Conservation (phyloP, 139 green algal genomes). For the Protoeuglena noctilucae region DNA sequence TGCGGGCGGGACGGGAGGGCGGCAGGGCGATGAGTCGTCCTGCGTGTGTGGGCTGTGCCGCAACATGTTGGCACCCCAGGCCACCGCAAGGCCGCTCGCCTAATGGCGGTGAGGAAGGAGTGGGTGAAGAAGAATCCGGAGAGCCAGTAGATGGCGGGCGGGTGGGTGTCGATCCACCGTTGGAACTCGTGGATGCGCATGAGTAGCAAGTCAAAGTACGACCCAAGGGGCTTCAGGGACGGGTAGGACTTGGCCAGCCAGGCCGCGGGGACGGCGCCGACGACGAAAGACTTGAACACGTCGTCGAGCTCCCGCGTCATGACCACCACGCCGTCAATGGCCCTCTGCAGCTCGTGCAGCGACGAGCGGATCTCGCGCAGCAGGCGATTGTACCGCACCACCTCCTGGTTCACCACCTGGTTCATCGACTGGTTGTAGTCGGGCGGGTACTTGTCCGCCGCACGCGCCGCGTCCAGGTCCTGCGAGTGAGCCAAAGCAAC, state of each 20-base stretch:
- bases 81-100: no score
- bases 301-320: constrained; percentile 58
- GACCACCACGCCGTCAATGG: constrained; percentile 40
- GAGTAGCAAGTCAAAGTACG: constrained; percentile 16
- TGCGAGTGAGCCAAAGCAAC: no score
- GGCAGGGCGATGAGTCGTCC: no score
- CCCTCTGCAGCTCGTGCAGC: constrained; percentile 32
- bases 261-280: constrained; percentile 14
- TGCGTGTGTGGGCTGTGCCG: no score
- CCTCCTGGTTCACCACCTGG: constrained; percentile 28
- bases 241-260: constrained; percentile 16
- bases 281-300: constrained; percentile 36
- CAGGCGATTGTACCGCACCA: constrained; percentile 49
- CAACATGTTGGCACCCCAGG: no score
- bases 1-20: no score
- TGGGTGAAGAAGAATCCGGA: constrained; percentile 72
- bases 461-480: no score
- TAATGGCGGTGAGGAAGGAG: constrained; percentile 50
- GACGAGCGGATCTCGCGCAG: constrained; percentile 27
- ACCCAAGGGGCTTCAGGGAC: constrained; percentile 12
- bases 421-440: constrained; percentile 24
- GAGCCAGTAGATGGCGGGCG: constrained; percentile 52
- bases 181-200: constrained; percentile 14
- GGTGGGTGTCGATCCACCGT: constrained; percentile 5
- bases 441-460: constrained; percentile 17